Conservation (phyloP, 345 rosid genomes). For the Arabidopsis thaliana region DNA sequence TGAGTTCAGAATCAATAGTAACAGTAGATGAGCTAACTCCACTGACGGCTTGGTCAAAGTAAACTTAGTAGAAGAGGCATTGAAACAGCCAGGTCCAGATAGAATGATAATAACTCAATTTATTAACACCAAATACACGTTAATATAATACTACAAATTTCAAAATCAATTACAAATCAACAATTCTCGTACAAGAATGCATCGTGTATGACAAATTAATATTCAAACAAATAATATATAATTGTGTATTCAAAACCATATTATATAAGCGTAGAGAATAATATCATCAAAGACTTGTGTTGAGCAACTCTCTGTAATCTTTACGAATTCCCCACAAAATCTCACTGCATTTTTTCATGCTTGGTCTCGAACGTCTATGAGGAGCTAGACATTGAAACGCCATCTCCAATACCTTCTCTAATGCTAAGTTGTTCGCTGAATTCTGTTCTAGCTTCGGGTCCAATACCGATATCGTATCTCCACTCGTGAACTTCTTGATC, state of each 20-base stretch:
- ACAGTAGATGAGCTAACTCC: constrained; percentile 3
- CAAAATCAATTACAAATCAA: constrained; percentile 12
- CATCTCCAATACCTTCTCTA: constrained; percentile 78
- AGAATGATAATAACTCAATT: background rate
- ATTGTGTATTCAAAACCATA: background rate
- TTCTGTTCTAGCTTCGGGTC: constrained; percentile 73
- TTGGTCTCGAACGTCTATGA: constrained; percentile 67
- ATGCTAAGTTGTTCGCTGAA: constrained; percentile 55
- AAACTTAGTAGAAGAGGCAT: background rate
- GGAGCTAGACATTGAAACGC: constrained; percentile 82
- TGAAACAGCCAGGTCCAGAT: background rate
- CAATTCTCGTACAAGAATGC: constrained; percentile 6
- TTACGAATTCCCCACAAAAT: constrained; percentile 86
- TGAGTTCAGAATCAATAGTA: constrained; percentile 6
- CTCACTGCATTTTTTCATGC: constrained; percentile 86
- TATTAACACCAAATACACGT: background rate
- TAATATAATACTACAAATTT: no score
- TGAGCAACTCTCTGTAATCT: constrained; percentile 65
- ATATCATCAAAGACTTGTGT: constrained; percentile 37
- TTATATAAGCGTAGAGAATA: constrained; percentile 3
- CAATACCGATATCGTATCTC: constrained; percentile 60
- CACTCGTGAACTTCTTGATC: constrained; percentile 67
- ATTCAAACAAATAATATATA: background rate
- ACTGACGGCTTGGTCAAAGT: constrained; percentile 6
- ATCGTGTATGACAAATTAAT: constrained; percentile 6